Conservation (phyloP, 75 land plant species). For the Pinus tabuliformis region DNA sequence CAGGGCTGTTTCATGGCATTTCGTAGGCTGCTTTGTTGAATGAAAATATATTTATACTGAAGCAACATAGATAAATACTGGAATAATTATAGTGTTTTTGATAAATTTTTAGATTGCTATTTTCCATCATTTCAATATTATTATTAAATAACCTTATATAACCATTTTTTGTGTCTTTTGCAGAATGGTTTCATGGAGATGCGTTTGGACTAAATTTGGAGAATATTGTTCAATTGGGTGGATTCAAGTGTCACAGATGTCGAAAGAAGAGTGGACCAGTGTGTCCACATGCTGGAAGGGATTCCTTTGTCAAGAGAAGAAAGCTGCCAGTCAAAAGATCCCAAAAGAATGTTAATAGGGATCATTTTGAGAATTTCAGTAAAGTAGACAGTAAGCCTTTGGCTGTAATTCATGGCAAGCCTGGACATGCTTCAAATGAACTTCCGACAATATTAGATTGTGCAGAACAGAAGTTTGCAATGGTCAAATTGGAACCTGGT, state of each 20-base stretch:
- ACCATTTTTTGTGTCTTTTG: conserved; percentile 3
- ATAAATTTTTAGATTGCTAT: not conserved
- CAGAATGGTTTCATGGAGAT: conserved; percentile 79
- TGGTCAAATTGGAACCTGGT: not conserved
- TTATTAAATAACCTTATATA: not conserved
- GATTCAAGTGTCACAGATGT: conserved; percentile 59
- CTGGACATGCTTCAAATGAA: not conserved
- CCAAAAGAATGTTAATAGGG: not conserved
- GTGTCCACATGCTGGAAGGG: conserved; percentile 28
- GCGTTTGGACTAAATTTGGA: conserved; percentile 35
- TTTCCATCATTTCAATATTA: not conserved
- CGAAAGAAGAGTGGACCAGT: conserved; percentile 29
- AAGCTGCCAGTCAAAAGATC: conserved; percentile 5
- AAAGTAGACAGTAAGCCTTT: not conserved
- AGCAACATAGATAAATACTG: not conserved
- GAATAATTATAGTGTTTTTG: not conserved
- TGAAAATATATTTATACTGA: not conserved
- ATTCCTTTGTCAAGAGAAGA: not conserved
- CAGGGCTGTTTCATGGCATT: no score
- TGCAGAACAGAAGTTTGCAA: not conserved
- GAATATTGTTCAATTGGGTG: conserved; percentile 23
- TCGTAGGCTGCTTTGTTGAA: no score
- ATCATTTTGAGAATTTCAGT: not conserved
- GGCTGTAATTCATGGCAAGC: not conserved
- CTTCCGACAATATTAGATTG: not conserved